These are phyloP conservation scores for Spiraea crenata DNA, from an alignment of 331 rosid species.

Conservation along the genomic window DNA sequence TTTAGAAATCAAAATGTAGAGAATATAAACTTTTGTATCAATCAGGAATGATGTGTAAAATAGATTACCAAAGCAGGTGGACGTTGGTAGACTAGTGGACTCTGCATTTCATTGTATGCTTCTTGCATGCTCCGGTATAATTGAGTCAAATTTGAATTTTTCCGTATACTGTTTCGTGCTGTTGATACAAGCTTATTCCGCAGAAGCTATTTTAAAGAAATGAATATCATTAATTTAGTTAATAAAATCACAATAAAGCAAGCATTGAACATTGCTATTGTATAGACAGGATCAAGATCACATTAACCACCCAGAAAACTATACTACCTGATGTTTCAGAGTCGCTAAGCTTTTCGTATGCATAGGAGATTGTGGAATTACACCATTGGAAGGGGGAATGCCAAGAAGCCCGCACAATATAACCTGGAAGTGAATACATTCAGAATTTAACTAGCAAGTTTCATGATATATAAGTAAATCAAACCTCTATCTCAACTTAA, in stretches of 20 bases:
- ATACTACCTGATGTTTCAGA: slow-evolving; percentile 83
- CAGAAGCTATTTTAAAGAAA: slow-evolving; percentile 58
- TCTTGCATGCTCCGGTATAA: slow-evolving; percentile 80
- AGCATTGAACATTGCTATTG: neutral
- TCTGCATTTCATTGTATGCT: slow-evolving; percentile 89
- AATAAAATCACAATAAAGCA: slow-evolving; percentile 12
- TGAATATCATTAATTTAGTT: slow-evolving; percentile 21
- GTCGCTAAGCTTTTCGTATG: slow-evolving; percentile 98
- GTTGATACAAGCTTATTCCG: slow-evolving; percentile 75
- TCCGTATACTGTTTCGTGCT: slow-evolving; percentile 69
- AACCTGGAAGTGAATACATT: slow-evolving; percentile 50
- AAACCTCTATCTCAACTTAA: slow-evolving; percentile 2
- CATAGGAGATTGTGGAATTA: slow-evolving; percentile 99
- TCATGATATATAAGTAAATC: slow-evolving; percentile 7
- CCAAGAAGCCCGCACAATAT: slow-evolving; percentile 92
- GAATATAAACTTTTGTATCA: slow-evolving; percentile 10
- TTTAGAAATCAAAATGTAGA: slow-evolving; percentile 19
- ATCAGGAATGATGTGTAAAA: slow-evolving; percentile 12
- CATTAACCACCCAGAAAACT: neutral
- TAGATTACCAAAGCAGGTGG: slow-evolving; percentile 74
- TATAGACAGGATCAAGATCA: neutral
- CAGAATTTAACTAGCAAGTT: slow-evolving; percentile 12
- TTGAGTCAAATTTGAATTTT: slow-evolving; percentile 72
- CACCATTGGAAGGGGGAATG: slow-evolving; percentile 96
- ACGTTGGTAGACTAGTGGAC: slow-evolving; percentile 81